phyloP scores from a whole-genome alignment of 73 alveolate genomes.

The Paramecium bursaria region DNA sequence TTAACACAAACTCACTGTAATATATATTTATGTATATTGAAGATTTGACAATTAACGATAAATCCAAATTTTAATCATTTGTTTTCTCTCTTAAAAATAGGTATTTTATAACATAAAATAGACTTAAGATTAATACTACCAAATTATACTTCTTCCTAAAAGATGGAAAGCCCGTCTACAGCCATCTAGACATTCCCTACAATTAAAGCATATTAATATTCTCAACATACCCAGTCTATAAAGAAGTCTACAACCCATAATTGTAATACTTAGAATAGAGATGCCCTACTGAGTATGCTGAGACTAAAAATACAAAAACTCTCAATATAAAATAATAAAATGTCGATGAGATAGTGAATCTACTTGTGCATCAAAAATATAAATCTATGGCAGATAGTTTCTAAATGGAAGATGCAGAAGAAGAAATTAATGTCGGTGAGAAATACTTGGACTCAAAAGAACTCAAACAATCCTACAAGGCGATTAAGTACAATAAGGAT shows the following conservation, averaged over 20 bases:
- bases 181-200: constrained; percentile 31
- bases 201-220: not conserved
- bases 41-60: not conserved
- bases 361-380: constrained; percentile 1
- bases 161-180: constrained; percentile 49
- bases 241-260: constrained; percentile 1
- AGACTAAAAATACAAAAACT: too few species aligned
- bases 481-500: constrained; percentile 1
- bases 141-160: constrained; percentile 12
- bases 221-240: constrained; percentile 2
- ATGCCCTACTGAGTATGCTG: too few species aligned
- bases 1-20: constrained; percentile 18
- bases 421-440: constrained; percentile 10
- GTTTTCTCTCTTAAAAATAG: not conserved
- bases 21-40: constrained; percentile 44
- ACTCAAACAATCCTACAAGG: constrained; percentile 9
- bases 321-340: too few species aligned
- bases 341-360: constrained; percentile 18
- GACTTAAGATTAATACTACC: constrained; percentile 8
- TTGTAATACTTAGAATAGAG: constrained; percentile 7
- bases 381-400: not conserved
- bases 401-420: not conserved
- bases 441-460: constrained; percentile 15
- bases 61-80: constrained; percentile 17
- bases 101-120: too few species aligned